Percentiles rank a stretch among this genome's conserved stretches.
These are phyloP conservation scores for Lactarius sanguifluus DNA, from an alignment of 768 basidiomycete species.

Conservation along the genomic window DNA sequence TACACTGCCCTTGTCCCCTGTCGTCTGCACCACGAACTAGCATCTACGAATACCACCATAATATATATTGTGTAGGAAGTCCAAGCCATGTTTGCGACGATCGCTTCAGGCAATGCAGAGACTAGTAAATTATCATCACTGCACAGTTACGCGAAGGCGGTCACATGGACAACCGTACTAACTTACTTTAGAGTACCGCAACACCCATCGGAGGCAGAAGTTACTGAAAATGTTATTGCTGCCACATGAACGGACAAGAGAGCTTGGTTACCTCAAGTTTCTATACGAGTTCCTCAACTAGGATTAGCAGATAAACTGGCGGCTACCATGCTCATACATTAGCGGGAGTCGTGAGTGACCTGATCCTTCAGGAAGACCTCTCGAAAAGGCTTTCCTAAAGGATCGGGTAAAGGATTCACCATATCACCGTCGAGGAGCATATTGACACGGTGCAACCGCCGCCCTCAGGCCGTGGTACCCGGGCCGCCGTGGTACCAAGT, in stretches of 20 bases:
- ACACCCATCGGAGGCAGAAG: background rate
- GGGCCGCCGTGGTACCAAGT: too few species aligned
- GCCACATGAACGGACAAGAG: background rate
- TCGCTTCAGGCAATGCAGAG: background rate
- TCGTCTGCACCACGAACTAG: slow-evolving; percentile 5
- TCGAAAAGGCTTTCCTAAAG: background rate
- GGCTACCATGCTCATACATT: background rate
- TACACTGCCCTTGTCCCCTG: background rate
- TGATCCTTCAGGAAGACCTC: too few species aligned
- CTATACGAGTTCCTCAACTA: too few species aligned
- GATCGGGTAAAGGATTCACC: background rate
- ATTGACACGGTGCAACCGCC: background rate
- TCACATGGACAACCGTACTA: too few species aligned
- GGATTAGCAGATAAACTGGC: background rate
- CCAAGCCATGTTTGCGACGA: background rate
- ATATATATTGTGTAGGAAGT: slow-evolving; percentile 14
- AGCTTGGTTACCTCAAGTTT: too few species aligned
- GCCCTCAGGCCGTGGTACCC: too few species aligned
- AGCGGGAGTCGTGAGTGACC: background rate
- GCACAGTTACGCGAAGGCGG: background rate
- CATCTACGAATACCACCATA: slow-evolving; percentile 11
- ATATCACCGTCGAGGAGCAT: background rate
- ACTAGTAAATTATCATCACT: too few species aligned
- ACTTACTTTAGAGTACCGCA: too few species aligned
- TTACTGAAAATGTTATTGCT: background rate